phyloP scores from a whole-genome alignment of 2,329 filamentous ascomycete genomes.

The Fonsecaea monophora region DNA sequence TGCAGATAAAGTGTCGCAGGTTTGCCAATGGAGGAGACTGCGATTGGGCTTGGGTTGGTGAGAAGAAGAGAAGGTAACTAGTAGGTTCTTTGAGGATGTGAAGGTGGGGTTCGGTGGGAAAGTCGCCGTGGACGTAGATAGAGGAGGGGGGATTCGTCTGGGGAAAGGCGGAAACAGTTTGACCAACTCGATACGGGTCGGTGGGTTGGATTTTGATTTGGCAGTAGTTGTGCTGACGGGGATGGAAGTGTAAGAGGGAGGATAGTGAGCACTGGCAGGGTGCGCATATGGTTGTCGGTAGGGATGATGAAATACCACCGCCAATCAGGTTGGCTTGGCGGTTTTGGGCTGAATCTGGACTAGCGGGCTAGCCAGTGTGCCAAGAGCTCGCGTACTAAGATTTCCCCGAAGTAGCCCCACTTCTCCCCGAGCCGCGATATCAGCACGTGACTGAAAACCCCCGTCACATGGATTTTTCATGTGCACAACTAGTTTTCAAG shows the following conservation, averaged over 20 bases:
- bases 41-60: constrained; percentile 14
- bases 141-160: constrained; percentile 9
- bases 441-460: not conserved
- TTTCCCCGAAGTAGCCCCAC: constrained; percentile 9
- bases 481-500: not conserved
- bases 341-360: not conserved
- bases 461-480: not conserved
- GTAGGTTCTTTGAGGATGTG: not conserved
- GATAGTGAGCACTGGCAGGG: not conserved
- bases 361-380: not conserved
- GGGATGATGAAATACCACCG: not conserved
- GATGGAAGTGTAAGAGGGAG: not conserved
- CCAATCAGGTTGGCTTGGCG: constrained; percentile 5
- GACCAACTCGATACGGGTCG: not conserved
- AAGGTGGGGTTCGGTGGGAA: constrained; percentile 15
- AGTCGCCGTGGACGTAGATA: constrained; percentile 13
- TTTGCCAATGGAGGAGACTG: constrained; percentile 18
- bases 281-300: not conserved
- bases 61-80: constrained; percentile 7
- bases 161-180: constrained; percentile 17
- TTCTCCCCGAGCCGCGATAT: not conserved
- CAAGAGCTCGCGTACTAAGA: constrained; percentile 14
- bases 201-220: not conserved
- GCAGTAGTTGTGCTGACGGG: constrained; percentile 2
- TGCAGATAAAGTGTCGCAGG: constrained; percentile 1